phyloP scores from a whole-genome alignment of 306 rosid genomes.

The Malus fusca region DNA sequence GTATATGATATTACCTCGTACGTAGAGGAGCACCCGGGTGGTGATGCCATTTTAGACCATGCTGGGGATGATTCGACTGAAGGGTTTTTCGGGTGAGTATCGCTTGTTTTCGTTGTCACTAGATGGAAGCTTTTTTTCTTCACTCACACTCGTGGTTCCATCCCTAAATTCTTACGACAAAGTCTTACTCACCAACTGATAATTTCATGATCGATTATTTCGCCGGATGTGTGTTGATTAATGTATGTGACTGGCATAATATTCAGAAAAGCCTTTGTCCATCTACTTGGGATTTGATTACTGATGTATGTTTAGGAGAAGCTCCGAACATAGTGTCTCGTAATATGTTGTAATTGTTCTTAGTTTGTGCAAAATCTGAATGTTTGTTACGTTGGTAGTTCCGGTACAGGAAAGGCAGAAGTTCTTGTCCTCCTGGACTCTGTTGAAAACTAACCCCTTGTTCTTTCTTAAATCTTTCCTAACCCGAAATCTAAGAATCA shows the following conservation, averaged over 20 bases:
- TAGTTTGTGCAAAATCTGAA: neutral
- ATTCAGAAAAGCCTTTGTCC: neutral
- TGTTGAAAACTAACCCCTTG: neutral
- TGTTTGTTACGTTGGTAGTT: neutral
- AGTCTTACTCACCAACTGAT: neutral
- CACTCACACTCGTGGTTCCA: neutral
- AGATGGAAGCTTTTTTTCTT: neutral
- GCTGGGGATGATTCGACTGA: constrained; percentile 88
- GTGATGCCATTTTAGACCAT: constrained; percentile 86
- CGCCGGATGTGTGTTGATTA: neutral
- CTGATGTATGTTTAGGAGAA: neutral
- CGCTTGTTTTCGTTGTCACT: constrained; percentile 1
- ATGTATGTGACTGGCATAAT: neutral
- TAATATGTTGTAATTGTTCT: neutral
- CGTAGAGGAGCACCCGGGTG: constrained; percentile 98
- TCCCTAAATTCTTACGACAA: neutral
- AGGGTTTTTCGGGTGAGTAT: constrained; percentile 69
- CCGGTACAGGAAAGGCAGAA: neutral
- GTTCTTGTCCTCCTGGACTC: neutral
- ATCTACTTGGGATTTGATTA: neutral
- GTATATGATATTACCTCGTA: constrained; percentile 87
- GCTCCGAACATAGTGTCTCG: neutral
- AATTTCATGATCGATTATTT: neutral
- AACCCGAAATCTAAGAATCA: no score
- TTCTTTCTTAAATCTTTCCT: neutral